Base-by-base conservation (phyloP, 179 eudicot genomes). In the Sideroxylon spinosum region DNA sequence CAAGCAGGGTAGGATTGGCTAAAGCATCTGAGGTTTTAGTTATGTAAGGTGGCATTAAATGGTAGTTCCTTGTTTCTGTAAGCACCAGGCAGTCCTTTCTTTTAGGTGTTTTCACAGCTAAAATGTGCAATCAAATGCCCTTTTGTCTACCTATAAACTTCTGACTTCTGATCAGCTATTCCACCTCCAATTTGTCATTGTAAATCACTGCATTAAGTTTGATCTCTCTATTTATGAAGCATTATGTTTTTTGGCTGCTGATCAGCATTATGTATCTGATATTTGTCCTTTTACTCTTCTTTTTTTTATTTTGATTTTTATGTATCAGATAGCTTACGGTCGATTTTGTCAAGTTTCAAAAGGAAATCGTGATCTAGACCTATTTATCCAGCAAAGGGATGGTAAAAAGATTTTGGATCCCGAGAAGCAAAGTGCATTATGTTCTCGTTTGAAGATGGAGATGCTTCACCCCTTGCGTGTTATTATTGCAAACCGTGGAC, bases 401-500 rank as follows among this genome's bases (percentile, higher is more conserved):
- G 92, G 93, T 22, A 88, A 82, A 64, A 93, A 90, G 86, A 90
- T 93, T 64, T 85, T 87, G 26, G 90, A 88, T 64, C 86, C 88
- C 5, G 87, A 86, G 73, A 84, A 86, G 76, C 91, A 84, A 82
- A 55, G 70, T 22, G 80, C 83, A 17, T 73, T 92, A 52, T 86
- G 86, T 68, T 85, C 90, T 76, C 84, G 86, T 82, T 83, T 92
- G 70, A 87, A 84, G 84, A 75, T 83, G 81, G 95, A 93, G 84
- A 89, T 92, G 93, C 91, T 87, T 86, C 97, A 89, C 77, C 98
- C 98, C n/a, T 78, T 93, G 63, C 89, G 95, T 8, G 98, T 90
- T 32, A 80, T 88, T 25, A 84, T 92, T 61, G 85, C 88, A 10
- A 87, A 86, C 71, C 97, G 97, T 84, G 98, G 98, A 72, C 98